Base-by-base conservation (phyloP, 2,329 filamentous ascomycete genomes). In the Leptoxyphium fumago region DNA sequence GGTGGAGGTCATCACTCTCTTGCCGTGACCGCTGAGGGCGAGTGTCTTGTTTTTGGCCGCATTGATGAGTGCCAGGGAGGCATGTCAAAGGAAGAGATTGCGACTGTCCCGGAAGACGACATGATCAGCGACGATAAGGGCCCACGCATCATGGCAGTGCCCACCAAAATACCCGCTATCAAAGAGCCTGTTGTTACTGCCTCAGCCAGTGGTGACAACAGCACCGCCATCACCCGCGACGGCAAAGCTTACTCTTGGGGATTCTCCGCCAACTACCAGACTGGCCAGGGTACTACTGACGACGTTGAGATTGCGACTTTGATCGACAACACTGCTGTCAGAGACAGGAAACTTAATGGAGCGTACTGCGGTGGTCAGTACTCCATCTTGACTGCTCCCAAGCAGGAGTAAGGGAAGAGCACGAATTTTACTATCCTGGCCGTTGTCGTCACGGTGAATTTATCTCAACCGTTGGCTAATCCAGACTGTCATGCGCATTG, bases 321-420 rank as follows among this genome's bases (percentile, higher is more conserved):
- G 41, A 84, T 95, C 45, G 83, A 93, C 56, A 94, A 94, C 67
- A 83, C 80, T 10, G 87, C 86, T 38, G 75, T 91, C 26, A 74
- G 78, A 28, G 84, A 77, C 38, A 80, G 82, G 64, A 78, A 80
- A 61, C 71, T 95, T 38, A 72, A 78, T 29, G 85, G 74, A 64
- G 84, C 83, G n/a, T 84, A 84, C 38, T 82, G 82, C n/a, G 88
- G 89, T 51, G 87, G 87, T 5, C 88, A 95, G 59, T 95, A 78
- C 61, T 82, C 79, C 1, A 64, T 84, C 18, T 43, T 61, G 38
- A 59, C 57, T 18, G 52, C 56, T 38, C 32, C 32, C 3, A 15
- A 13, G 5, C 13, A 36, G 32, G 32, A 36, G 32, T 36, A 15
- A 36, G 3, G 21, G 21, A 26, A 26, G 21, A 26, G 21, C 21